Base-by-base conservation (phyloP, 164 flowering plant genomes). In the Umbellularia californica region DNA sequence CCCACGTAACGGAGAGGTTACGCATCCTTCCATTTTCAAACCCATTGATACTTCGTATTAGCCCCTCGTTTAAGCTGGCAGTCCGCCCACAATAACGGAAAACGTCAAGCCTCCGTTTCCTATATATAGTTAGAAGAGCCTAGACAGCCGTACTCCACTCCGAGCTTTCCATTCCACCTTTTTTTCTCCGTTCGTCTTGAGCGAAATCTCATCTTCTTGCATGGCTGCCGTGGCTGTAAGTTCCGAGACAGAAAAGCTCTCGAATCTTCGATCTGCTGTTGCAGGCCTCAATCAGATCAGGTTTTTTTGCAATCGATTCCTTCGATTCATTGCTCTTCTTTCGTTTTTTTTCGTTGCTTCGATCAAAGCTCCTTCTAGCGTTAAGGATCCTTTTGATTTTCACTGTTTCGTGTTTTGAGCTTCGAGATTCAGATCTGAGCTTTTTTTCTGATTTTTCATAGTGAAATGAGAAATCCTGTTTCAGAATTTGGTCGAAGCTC, bases 381-480 rank as follows among this genome's bases (percentile, higher is more conserved):
- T 55, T 25, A 3, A 33, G 24, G 47, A 65, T 75, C 72, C 50
- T 11, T 65, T 17, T 15, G 1, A 55, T 55, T 22, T 20, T 51
- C 13, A 60, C 27, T 3, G 55, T n/a, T n/a, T 62, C 28, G 3
- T 7, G 47, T 41, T 41, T 41, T 9, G 47, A 41, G 11, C 11
- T 41, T 41, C 47, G 47, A 41, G 47, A 7, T 41, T 41, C 47
- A 7, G 47, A 41, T 41, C 47, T 41, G 10, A 7, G 10, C 47
- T 41, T 41, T 1, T 2, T 41, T 9, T 41, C 47, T 41, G 10
- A 41, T 9, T 5, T 41, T 41, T 30, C 73, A 76, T 87, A 93
- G 99, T 79, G 97, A 71, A 91, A 86, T 76, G 97, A 96, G 97
- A 96, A 96, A 80, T 80, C 85, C 69, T 97, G 99, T 84, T 96